Evolutionary conservation across 257 asterid genomes (phyloP).

Genomic region (Nicotiana undulata): DNA sequence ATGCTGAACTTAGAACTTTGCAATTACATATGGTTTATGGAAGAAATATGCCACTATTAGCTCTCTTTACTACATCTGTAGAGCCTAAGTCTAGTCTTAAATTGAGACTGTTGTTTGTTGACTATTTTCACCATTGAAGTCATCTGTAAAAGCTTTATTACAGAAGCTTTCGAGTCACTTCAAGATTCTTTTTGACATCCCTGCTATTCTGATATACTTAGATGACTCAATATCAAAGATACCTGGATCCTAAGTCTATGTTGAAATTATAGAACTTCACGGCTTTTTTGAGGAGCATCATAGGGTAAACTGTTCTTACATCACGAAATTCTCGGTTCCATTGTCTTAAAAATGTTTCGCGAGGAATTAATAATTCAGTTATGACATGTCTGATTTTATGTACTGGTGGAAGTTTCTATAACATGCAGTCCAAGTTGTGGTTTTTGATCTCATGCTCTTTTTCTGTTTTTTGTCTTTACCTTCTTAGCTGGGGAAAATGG

Average conservation of each 20-base stretch:
- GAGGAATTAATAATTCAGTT: neutral
- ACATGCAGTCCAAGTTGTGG: neutral
- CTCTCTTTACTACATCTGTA: neutral
- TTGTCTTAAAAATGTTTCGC: neutral
- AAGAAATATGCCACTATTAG: neutral
- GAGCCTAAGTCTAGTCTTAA: neutral
- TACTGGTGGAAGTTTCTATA: neutral
- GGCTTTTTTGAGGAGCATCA: neutral
- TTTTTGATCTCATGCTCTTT: neutral
- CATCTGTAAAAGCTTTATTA: neutral
- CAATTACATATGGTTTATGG: neutral
- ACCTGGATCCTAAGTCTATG: neutral
- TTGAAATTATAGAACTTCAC: neutral
- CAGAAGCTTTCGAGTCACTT: neutral
- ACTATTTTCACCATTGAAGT: neutral
- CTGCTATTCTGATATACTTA: neutral
- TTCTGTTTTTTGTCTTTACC: neutral
- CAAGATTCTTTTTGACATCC: neutral
- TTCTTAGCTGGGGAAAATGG: constrained; percentile 14
- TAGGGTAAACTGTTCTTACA: neutral
- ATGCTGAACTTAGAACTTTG: neutral
- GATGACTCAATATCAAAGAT: neutral
- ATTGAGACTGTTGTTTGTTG: neutral
- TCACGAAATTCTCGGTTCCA: neutral
- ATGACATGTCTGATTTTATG: neutral